Percentiles rank a stretch among this genome's conserved stretches.
Conservation (phyloP, 1,284 basidiomycete species). For the Sanghuangporus baumii region DNA sequence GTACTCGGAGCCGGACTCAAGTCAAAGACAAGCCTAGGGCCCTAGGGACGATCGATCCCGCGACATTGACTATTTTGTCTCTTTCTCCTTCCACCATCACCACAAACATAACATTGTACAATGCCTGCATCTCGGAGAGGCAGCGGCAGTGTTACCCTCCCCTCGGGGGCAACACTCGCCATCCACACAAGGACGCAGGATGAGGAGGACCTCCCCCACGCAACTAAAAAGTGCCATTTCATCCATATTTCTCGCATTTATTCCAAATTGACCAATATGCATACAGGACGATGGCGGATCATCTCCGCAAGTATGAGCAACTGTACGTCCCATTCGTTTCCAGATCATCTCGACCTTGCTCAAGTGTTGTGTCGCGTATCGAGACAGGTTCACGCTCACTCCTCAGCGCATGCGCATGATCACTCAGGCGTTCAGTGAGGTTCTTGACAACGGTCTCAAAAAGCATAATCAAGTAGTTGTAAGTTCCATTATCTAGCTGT, state of each 20-base stretch:
- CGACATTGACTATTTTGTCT: not conserved
- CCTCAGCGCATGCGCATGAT: conserved; percentile 97
- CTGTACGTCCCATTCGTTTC: conserved; percentile 45
- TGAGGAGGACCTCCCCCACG: conserved; percentile 80
- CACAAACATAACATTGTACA: conserved; percentile 12
- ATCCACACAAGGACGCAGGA: conserved; percentile 75
- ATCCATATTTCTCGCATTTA: not conserved
- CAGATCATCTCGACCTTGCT: not conserved
- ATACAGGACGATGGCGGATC: conserved; percentile 81
- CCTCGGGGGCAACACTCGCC: conserved; percentile 70
- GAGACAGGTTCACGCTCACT: conserved; percentile 73
- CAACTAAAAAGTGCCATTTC: conserved; percentile 67
- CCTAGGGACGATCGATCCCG: no score
- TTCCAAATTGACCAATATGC: not conserved
- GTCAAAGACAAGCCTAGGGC: no score
- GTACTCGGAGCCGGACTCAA: no score
- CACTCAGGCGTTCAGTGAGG: conserved; percentile 92
- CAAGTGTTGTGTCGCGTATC: not conserved
- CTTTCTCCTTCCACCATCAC: not conserved
- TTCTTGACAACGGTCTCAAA: conserved; percentile 81
- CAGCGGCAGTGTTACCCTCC: conserved; percentile 66
- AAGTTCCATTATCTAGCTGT: conserved; percentile 31
- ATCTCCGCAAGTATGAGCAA: conserved; percentile 82
- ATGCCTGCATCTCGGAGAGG: conserved; percentile 70
- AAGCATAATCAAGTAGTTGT: conserved; percentile 87